Evolutionary conservation across 257 asterid genomes (phyloP), one percentile per base, ranked within the genome.

Genomic region (Avicennia marina): DNA sequence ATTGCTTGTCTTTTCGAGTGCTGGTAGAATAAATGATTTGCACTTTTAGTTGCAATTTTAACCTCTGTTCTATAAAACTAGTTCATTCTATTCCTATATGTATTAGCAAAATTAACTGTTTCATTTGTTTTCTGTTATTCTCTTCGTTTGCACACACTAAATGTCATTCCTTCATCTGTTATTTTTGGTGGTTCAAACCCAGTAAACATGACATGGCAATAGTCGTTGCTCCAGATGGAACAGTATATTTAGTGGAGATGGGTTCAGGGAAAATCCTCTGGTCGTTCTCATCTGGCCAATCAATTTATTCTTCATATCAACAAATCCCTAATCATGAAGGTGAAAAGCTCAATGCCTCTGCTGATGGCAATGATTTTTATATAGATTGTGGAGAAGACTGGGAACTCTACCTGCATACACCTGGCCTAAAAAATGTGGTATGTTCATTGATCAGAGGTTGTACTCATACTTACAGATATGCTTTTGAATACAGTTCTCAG

Each of bases 201-300:
- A 80, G 91, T 61, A 77, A 64, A 66, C 81, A 56, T 55, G 91
- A 78, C 61, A 73, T 89, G 21, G 88, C 79, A 60, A 72, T 89
- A 63, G 71, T 82, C 74, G 95, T 81, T 64, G 83, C 95, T 58
- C 95, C 90, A 27, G 95, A 89, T 82, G 97, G 97, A 56, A 86
- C 76, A 0, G 68, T 89, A 13, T 74, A 81, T 55, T 63, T 80
- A 6, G 74, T 86, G 60, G 88, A 83, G 63, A 56, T 55, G 54
- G 77, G 73, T 31, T 74, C 97, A 4, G 85, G 84, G 61, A 64
- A 76, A 61, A 54, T 76, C 42, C 60, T 76, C 42, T 78, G 90
- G 90, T 84, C 97, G 19, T 89, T 89, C 65, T 72, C 90, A 7
- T 86, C 95, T 13, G 97, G 95, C 39, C 64, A 84, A n/a, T 58